Percentiles rank a stretch among this genome's conserved stretches.
Evolutionary conservation across 1,139 yeast genomes (phyloP).

Genomic region (Taphrina populina): DNA sequence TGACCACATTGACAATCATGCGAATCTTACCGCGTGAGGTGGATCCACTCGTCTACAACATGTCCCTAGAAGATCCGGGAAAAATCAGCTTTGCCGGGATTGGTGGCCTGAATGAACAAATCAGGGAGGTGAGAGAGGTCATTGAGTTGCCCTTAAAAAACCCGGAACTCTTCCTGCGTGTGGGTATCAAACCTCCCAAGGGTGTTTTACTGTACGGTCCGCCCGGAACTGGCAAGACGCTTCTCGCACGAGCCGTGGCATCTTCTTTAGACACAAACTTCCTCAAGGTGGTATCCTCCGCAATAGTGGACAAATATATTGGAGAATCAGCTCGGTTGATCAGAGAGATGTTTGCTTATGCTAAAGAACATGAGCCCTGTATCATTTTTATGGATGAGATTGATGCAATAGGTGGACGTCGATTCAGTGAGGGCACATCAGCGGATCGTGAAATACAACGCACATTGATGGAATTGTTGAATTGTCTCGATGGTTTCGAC

Average conservation of each 20-base stretch:
- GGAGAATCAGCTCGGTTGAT: conserved; percentile 97
- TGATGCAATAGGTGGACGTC: conserved; percentile 98
- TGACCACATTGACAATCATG: conserved; percentile 98
- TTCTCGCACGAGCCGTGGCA: conserved; percentile 96
- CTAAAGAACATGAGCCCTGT: conserved; percentile 97
- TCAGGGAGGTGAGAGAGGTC: conserved; percentile 94
- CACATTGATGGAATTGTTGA: conserved; percentile 94
- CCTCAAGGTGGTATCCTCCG: conserved; percentile 96
- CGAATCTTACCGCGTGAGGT: conserved; percentile 96
- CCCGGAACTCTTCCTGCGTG: conserved; percentile 92
- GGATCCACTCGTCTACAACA: conserved; percentile 95
- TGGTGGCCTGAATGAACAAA: conserved; percentile 96
- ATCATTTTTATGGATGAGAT: conserved; percentile 99
- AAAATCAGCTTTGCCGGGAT: conserved; percentile 91
- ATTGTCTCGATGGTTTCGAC: conserved; percentile 99
- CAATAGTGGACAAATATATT: conserved; percentile 96
- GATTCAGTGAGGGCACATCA: conserved; percentile 97
- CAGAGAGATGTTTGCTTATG: conserved; percentile 98
- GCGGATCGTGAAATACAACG: conserved; percentile 99
- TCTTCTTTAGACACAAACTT: conserved; percentile 98
- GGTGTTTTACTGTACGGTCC: conserved; percentile 97
- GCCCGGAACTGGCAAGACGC: conserved; percentile 98
- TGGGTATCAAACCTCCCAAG: conserved; percentile 97
- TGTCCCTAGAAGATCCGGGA: conserved; percentile 98
- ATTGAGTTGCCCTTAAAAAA: conserved; percentile 95